phyloP scores from a whole-genome alignment of 2,329 filamentous ascomycete genomes.

The Ceratocystis albifundus region DNA sequence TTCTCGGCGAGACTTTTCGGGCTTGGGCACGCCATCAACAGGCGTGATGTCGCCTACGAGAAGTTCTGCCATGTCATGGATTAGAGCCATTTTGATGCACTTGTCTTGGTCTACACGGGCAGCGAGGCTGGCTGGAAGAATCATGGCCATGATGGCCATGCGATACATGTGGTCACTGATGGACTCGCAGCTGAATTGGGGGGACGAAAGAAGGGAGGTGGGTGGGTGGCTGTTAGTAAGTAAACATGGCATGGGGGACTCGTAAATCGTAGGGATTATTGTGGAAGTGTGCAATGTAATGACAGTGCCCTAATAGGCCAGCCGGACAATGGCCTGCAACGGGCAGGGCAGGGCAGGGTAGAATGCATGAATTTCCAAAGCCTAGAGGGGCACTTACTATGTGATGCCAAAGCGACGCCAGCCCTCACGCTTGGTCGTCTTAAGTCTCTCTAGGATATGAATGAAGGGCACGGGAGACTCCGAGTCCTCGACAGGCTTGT shows the following conservation, averaged over 20 bases:
- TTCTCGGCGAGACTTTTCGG: constrained; percentile 82
- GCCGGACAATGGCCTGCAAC: no score
- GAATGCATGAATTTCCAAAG: not conserved
- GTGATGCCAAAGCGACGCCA: constrained; percentile 80
- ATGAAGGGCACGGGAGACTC: constrained; percentile 80
- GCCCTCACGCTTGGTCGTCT: constrained; percentile 92
- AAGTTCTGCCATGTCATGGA: constrained; percentile 96
- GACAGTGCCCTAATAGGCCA: constrained; percentile 6
- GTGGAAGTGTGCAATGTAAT: not conserved
- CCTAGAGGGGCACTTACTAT: constrained; percentile 32
- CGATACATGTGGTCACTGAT: constrained; percentile 99
- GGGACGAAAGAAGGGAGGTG: not conserved
- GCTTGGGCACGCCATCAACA: constrained; percentile 71
- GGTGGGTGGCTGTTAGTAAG: not conserved
- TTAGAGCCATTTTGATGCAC: constrained; percentile 88
- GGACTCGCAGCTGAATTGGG: constrained; percentile 57
- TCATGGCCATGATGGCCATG: constrained; percentile 93
- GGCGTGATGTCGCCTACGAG: constrained; percentile 96
- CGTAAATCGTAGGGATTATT: not conserved
- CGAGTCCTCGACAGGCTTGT: constrained; percentile 42
- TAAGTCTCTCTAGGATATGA: constrained; percentile 83
- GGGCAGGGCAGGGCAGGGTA: no score
- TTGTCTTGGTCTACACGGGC: constrained; percentile 61
- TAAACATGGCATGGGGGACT: not conserved
- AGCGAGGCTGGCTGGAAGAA: constrained; percentile 65